Base-by-base conservation (phyloP, 2,329 filamentous ascomycete species). In the Chrysosporium keratinophilum region DNA sequence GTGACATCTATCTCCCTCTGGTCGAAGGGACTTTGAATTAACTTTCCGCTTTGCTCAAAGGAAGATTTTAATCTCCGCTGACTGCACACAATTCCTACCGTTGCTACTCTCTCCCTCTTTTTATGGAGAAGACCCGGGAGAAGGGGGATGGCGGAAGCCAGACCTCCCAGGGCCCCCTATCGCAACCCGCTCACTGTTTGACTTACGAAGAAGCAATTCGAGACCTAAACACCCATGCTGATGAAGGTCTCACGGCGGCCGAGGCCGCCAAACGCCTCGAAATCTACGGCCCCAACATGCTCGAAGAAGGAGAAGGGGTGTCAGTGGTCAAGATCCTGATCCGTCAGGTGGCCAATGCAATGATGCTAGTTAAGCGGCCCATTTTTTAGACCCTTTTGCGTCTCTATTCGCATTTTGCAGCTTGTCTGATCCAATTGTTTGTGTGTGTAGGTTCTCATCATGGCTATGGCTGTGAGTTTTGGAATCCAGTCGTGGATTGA, bases 241-340 rank as follows among this genome's bases (percentile, higher is more conserved):
- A 79, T 3, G 74, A 80, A 62, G 83, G 82, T 20, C 71, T 85
- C 35, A 74, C 73, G 1, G 61, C 70, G 10, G 67, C 67, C 1
- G 79, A 84, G 59, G 81, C 79, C n/a, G 71, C 72, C 56, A 61
- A 60, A 11, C 76, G 81, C 50, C 70, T 83, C 1, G 72, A 77
- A 17, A 65, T 77, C 40, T 76, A 78, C 65, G 82, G 82, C 2
- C 69, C 69, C 17, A 85, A 85, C 58, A 77, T 83, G 57, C 75
- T 85, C 5, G 79, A 87, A 20, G 78, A 87, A 19, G 82, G 79
- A 17, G 81, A 78, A 28, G 80, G 78, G 35, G 81, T 88, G 31
- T 78, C 63, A 77, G 81, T 84, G 75, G 81, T 77, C 66, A 88
- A 83, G 62, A 85, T 85, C 58, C 69, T 85, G n/a, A 68, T 84